phyloP scores from a whole-genome alignment of 257 asterid species.

The Gynochthodes officinalis region DNA sequence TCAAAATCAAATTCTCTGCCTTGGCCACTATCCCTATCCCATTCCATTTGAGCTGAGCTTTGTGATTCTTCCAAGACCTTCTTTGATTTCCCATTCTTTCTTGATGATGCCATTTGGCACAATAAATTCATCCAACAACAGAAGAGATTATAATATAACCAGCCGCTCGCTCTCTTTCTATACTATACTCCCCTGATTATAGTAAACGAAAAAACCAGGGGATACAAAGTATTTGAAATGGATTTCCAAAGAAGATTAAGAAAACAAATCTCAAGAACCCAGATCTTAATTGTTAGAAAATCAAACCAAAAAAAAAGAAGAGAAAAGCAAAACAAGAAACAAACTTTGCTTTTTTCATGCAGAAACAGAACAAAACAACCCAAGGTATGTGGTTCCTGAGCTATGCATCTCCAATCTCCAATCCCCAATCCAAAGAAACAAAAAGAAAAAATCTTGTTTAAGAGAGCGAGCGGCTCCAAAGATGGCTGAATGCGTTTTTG shows the following conservation, averaged over 20 bases:
- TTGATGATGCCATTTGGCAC: constrained; percentile 38
- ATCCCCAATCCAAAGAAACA: neutral
- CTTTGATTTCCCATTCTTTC: constrained; percentile 49
- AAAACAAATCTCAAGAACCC: constrained; percentile 10
- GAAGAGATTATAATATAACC: neutral
- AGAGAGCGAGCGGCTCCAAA: constrained; percentile 69
- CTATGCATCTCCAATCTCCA: constrained; percentile 26
- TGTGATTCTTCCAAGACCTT: constrained; percentile 24
- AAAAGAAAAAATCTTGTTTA: neutral
- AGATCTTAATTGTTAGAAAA: constrained; percentile 23
- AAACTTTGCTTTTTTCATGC: neutral
- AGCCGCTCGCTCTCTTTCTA: constrained; percentile 59
- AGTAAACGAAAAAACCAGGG: neutral
- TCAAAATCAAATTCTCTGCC: constrained; percentile 19
- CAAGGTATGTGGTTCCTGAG: neutral
- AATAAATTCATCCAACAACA: neutral
- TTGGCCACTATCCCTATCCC: constrained; percentile 35
- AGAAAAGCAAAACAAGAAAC: neutral
- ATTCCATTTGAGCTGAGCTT: constrained; percentile 24
- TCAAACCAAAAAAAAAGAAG: neutral
- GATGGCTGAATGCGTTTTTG: constrained; percentile 7
- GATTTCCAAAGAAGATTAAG: neutral
- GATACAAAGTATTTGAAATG: constrained; percentile 18
- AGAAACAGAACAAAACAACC: constrained; percentile 7
- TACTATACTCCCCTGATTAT: neutral